phyloP scores from a whole-genome alignment of 208 protist species.

The Phytomonas francai region DNA sequence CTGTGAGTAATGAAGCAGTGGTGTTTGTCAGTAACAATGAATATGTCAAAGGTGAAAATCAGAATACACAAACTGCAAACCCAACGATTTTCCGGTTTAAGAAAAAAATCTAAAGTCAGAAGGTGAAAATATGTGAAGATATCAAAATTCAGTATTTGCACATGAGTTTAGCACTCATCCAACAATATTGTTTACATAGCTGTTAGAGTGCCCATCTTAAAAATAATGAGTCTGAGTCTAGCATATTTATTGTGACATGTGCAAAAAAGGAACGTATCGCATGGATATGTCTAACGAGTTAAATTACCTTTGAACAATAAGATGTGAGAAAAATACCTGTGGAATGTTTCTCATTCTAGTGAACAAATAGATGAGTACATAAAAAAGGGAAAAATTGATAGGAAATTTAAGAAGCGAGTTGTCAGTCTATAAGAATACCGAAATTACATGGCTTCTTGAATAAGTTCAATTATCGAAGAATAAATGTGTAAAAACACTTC shows the following conservation, averaged over 20 bases:
- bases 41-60: neutral
- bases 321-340: neutral
- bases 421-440: neutral
- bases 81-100: neutral
- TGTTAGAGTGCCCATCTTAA: neutral
- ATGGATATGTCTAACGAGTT: neutral
- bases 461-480: neutral
- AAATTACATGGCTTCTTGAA: neutral
- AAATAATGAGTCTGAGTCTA: neutral
- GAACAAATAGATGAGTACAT: neutral
- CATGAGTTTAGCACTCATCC: neutral
- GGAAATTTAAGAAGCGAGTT: neutral
- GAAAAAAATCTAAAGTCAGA: neutral
- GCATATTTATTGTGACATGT: neutral
- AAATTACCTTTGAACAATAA: neutral
- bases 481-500: neutral
- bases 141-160: neutral
- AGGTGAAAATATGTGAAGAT: neutral
- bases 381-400: neutral
- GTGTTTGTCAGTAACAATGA: neutral
- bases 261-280: neutral
- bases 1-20: neutral
- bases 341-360: neutral
- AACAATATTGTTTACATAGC: neutral
- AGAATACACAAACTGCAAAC: neutral